phyloP scores from a whole-genome alignment of 495 filamentous ascomycete species.

The Penicillium parvum region DNA sequence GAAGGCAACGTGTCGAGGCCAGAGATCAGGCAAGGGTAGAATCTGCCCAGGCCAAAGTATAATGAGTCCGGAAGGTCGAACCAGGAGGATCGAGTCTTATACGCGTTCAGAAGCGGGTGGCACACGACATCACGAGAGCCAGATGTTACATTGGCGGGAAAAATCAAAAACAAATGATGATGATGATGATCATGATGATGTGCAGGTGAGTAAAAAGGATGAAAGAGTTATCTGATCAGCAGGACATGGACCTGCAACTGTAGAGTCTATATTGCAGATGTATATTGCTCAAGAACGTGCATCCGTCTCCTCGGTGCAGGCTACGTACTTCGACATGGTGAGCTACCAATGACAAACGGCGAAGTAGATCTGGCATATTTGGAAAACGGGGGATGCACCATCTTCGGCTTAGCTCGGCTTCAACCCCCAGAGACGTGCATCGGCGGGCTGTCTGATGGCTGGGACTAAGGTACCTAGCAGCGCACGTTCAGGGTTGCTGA shows the following conservation, averaged over 20 bases:
- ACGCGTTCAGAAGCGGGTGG: constrained; percentile 11
- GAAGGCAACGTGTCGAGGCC: constrained; percentile 9
- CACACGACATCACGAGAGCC: constrained; percentile 13
- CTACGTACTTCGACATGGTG: constrained; percentile 11
- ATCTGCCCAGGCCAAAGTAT: constrained; percentile 21
- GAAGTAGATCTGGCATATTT: constrained; percentile 16
- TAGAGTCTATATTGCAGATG: constrained; percentile 8
- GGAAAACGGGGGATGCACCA: constrained; percentile 11
- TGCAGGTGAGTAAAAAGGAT: too few relatives aligned
- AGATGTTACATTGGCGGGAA: constrained; percentile 14
- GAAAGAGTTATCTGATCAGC: constrained; percentile 7
- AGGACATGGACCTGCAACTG: constrained; percentile 8
- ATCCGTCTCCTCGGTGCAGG: constrained; percentile 15
- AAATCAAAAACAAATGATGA: neutral
- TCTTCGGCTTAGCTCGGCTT: constrained; percentile 8
- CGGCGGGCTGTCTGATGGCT: constrained; percentile 2
- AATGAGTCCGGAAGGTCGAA: constrained; percentile 14
- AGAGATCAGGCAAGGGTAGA: constrained; percentile 14
- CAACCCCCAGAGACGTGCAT: constrained; percentile 6
- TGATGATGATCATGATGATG: too few relatives aligned
- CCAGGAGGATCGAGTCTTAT: constrained; percentile 18
- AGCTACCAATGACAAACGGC: constrained; percentile 10
- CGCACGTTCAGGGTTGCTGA: constrained; percentile 19
- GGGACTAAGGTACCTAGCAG: constrained; percentile 1
- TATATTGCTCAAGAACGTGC: constrained; percentile 4